phyloP scores from a whole-genome alignment of 768 basidiomycete genomes.

The Suillus placidus region DNA sequence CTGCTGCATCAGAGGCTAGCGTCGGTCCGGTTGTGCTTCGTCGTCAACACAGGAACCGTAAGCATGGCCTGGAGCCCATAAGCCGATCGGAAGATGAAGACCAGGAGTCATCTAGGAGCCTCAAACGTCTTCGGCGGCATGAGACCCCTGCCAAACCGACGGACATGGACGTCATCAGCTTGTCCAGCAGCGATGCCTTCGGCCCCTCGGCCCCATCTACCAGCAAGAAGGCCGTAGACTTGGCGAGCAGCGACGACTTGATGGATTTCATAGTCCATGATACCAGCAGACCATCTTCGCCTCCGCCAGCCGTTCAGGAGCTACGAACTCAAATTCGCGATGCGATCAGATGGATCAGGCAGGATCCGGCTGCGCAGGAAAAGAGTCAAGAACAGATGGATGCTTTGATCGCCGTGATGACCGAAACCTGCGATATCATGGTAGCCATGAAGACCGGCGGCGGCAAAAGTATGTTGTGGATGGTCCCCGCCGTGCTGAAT shows the following conservation, averaged over 20 bases:
- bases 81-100: background rate
- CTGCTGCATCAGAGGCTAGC: background rate
- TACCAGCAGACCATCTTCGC: background rate
- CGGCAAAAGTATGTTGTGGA: constrained; percentile 1
- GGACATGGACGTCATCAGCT: too few species aligned
- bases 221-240: too few species aligned
- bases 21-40: background rate
- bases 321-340: background rate
- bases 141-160: too few species aligned
- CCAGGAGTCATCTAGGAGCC: background rate
- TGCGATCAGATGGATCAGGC: background rate
- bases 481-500: background rate
- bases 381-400: background rate
- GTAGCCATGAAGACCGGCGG: background rate
- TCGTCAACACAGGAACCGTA: background rate
- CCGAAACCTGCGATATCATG: background rate
- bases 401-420: background rate
- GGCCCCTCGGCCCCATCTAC: too few species aligned
- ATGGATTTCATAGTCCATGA: background rate
- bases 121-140: background rate
- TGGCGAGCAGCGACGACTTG: background rate
- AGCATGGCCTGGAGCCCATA: background rate
- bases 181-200: too few species aligned
- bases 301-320: background rate
- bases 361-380: too few species aligned